Evolutionary conservation across 495 filamentous ascomycete genomes (phyloP), one percentile per base, ranked within the genome.

Genomic region (Trypethelium eluteriae): DNA sequence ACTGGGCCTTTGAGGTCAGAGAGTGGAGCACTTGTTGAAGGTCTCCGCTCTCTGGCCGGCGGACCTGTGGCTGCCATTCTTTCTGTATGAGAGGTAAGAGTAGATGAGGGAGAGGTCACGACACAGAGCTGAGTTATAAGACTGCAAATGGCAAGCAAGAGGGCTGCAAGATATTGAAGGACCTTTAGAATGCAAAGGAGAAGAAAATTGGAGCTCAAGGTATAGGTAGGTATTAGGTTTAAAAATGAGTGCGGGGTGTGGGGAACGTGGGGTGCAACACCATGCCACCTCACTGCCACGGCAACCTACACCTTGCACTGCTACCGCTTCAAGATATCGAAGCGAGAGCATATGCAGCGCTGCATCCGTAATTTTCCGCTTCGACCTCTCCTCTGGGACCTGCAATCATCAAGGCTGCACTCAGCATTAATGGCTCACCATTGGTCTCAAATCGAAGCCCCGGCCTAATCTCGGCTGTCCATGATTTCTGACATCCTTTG

Each of bases 1-100:
- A 97, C 82, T 2, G 89, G 88, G 56, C 90, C 92, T 76, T 89
- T 82, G 41, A 97, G 85, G 70, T 92, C 89, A 49, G 87, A 83
- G 70, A 96, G 86, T 39, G 92, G 92, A 64, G 89, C 89, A 62
- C 89, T 86, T 41, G 87, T 87, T 39, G 90, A 94, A 39, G 89
- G 90, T 66, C 82, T 88, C 66, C 92, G 84, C 77, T 89, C 85
- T 59, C 85, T 83, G 49, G 74, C 34, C 36, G 74, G 65, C 38
- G 69, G 4, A 39, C 41, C 69, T 5, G 71, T 63, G 57, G 73
- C 62, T 44, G 64, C 47, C n/a, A 32, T 67, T 53, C 2, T 56
- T 65, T 7, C 5, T 35, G 32, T 5, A 18, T 59, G 41, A 7
- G 41, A 7, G 7, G 41, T 7, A 44, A 44, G 14, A 7, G 6